phyloP scores from a whole-genome alignment of 768 basidiomycete species.

The Pulveroboletus sp. region DNA sequence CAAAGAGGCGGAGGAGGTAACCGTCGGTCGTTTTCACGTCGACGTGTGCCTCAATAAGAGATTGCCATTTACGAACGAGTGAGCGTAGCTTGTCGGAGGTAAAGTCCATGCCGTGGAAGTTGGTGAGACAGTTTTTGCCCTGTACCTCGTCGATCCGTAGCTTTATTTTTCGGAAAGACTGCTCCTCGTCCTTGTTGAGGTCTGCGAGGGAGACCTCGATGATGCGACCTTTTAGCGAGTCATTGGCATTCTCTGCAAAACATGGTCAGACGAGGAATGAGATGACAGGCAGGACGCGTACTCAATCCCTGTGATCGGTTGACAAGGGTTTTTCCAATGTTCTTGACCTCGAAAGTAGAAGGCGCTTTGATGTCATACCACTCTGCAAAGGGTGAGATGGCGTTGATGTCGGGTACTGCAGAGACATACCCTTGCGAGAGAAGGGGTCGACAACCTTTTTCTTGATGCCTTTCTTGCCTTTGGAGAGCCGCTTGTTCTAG shows the following conservation, averaged over 20 bases:
- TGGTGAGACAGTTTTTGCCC: constrained; percentile 99
- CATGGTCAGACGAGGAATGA: constrained; percentile 6
- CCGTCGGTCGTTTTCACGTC: constrained; percentile 99
- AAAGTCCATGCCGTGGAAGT: constrained; percentile 99
- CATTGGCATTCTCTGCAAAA: constrained; percentile 89
- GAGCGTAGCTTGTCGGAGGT: constrained; percentile 99
- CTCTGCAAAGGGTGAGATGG: constrained; percentile 47
- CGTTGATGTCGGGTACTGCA: neutral
- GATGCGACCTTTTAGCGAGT: constrained; percentile 96
- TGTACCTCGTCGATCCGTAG: constrained; percentile 94
- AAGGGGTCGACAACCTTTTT: constrained; percentile 99
- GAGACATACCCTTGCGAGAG: constrained; percentile 86
- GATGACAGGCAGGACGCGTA: constrained; percentile 43
- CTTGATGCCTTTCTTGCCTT: constrained; percentile 99
- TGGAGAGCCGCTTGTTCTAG: constrained; percentile 96
- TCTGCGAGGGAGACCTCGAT: constrained; percentile 95
- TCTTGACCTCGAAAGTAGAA: constrained; percentile 93
- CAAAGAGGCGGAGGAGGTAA: constrained; percentile 97
- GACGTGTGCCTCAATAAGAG: constrained; percentile 97
- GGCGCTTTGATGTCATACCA: constrained; percentile 99
- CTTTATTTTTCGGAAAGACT: constrained; percentile 99
- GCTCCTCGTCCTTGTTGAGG: constrained; percentile 99
- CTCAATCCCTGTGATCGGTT: constrained; percentile 98
- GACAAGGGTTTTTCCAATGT: constrained; percentile 97
- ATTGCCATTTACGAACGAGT: constrained; percentile 99